Evolutionary conservation across 805 yeast genomes (phyloP), one percentile per base, ranked within the genome.

Genomic region (Metschnikowia gruessii): DNA sequence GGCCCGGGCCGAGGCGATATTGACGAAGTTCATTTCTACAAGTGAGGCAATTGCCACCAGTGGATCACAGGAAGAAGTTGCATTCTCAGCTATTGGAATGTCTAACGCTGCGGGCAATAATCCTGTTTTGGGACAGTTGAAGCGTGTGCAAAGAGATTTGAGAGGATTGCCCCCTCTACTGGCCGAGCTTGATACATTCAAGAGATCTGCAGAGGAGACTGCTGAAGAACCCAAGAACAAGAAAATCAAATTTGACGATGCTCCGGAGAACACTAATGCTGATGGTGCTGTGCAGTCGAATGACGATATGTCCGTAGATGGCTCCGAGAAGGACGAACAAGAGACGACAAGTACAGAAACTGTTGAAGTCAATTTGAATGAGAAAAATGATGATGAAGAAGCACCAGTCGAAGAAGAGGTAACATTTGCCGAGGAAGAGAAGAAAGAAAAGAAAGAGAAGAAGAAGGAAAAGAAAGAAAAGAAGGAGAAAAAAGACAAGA

Each of bases 151-250:
- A 60, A 77, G 95, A 66, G 88, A 85, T 52, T 77, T 87, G 54
- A 73, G 89, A 54, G 95, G 95, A 1, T 74, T 87, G 48, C 92
- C 95, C 9, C 95, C 95, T 31, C 57, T 65, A 50, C 57, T 52
- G 56, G 63, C 60, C 26, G 64, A 56, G 37, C 54, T 55, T 30
- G 53, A 49, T 30, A 15, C 43, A 13, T 43, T 45, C 39, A 47
- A 43, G 38, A 40, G 46, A 16, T 44, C 36, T 4, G 44, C 37
- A 11, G 52, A 48, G 16, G 49, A 33, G 1, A 24, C 17, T 24
- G 32, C 47, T 9, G 57, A 51, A 29, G 48, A 31, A 35, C 44
- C 55, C 31, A 43, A 44, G 33, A 60, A 57, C 48, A 64, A 63
- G 54, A 61, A 62, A 50, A 61, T 51, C 43, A 61, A 58, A 46